phyloP scores from a whole-genome alignment of 768 basidiomycete genomes.

The Boletus reticuloceps region DNA sequence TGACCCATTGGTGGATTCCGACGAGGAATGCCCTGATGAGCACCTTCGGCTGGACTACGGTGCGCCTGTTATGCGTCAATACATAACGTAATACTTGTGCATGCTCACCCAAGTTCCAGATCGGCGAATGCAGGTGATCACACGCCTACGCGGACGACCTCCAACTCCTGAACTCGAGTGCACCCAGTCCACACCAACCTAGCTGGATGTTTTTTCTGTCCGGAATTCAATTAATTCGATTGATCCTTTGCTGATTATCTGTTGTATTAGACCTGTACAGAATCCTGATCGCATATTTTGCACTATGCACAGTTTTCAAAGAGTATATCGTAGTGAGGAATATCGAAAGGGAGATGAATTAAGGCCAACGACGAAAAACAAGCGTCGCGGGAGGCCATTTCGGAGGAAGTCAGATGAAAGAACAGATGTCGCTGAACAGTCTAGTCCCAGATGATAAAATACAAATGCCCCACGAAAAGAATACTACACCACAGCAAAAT shows the following conservation, averaged over 20 bases:
- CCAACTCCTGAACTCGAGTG: slow-evolving; percentile 53
- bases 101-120: slow-evolving; percentile 35
- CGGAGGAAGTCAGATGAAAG: slow-evolving; percentile 23
- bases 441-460: slow-evolving; percentile 36
- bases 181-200: slow-evolving; percentile 9
- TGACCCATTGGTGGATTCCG: slow-evolving; percentile 75
- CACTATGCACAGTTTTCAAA: slow-evolving; percentile 21
- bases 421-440: slow-evolving; percentile 30
- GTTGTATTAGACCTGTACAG: slow-evolving; percentile 4
- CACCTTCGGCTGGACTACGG: slow-evolving; percentile 64
- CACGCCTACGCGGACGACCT: slow-evolving; percentile 51
- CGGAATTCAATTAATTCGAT: neutral
- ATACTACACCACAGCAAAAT: slow-evolving; percentile 27
- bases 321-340: slow-evolving; percentile 24
- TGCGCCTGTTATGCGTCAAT: slow-evolving; percentile 25
- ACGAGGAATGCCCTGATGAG: slow-evolving; percentile 67
- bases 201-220: neutral
- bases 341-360: slow-evolving; percentile 14
- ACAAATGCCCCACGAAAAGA: slow-evolving; percentile 29
- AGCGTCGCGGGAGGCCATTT: slow-evolving; percentile 12
- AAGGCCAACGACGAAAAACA: slow-evolving; percentile 9
- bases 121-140: slow-evolving; percentile 59
- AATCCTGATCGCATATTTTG: slow-evolving; percentile 2
- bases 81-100: neutral
- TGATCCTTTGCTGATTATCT: neutral